Evolutionary conservation across 2,329 filamentous ascomycete genomes (phyloP).

Genomic region (Penicillium rolfsii): DNA sequence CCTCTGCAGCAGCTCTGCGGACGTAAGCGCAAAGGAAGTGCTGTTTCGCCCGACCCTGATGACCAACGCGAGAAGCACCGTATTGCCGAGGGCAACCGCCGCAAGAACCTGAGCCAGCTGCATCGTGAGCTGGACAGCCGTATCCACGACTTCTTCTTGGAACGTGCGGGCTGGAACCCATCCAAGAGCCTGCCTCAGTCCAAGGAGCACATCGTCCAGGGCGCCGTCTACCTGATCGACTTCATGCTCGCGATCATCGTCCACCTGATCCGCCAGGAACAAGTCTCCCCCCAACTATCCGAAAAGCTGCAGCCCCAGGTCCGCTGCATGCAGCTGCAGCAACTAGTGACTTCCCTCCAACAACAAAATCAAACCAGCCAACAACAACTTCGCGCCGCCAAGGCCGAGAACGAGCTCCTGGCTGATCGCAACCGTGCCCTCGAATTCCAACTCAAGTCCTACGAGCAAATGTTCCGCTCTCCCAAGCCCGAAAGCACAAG

Average conservation of each 20-base stretch:
- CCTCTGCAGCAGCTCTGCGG: constrained; percentile 46
- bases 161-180: constrained; percentile 46
- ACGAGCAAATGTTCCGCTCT: constrained; percentile 44
- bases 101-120: constrained; percentile 46
- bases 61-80: constrained; percentile 48
- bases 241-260: constrained; percentile 45
- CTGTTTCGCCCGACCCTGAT: constrained; percentile 37
- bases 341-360: constrained; percentile 39
- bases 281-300: constrained; percentile 40
- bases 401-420: constrained; percentile 42
- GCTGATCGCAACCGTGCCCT: constrained; percentile 42
- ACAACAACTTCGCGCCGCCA: constrained; percentile 39
- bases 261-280: constrained; percentile 41
- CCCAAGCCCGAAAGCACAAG: constrained; percentile 39
- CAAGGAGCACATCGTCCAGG: constrained; percentile 48
- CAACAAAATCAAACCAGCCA: constrained; percentile 42
- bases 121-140: constrained; percentile 44
- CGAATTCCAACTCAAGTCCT: constrained; percentile 44
- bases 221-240: constrained; percentile 43
- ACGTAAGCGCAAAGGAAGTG: constrained; percentile 44
- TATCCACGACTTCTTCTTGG: constrained; percentile 45
- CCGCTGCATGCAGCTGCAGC: constrained; percentile 46
- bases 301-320: constrained; percentile 45
- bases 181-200: constrained; percentile 45
- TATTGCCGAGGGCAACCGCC: constrained; percentile 45